Evolutionary conservation across 129 eudicot species (phyloP).

Genomic region (Tanacetum coccineum): DNA sequence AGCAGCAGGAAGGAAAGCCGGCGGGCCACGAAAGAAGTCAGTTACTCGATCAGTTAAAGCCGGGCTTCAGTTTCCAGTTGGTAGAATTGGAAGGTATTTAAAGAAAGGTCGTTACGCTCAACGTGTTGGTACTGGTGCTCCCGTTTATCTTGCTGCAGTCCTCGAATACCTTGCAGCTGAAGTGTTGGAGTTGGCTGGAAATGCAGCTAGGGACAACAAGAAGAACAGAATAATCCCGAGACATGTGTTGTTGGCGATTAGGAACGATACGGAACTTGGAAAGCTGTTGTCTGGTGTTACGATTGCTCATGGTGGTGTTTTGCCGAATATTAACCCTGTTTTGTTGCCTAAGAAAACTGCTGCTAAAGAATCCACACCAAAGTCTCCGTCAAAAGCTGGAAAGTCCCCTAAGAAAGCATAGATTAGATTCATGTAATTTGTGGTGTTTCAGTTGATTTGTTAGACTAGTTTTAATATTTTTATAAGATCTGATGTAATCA

Average conservation of each 20-base stretch:
- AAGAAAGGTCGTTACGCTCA: slow-evolving; percentile 62
- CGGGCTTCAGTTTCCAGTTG: slow-evolving; percentile 68
- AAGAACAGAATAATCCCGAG: slow-evolving; percentile 28
- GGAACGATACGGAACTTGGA: slow-evolving; percentile 32
- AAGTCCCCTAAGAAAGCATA: no score
- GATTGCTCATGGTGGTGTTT: slow-evolving; percentile 32
- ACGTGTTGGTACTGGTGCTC: slow-evolving; percentile 69
- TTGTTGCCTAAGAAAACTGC: no score
- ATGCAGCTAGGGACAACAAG: slow-evolving; percentile 35
- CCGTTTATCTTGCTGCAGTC: slow-evolving; percentile 66
- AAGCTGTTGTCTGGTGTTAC: slow-evolving; percentile 32
- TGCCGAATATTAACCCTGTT: slow-evolving; percentile 29
- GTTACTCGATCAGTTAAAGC: slow-evolving; percentile 56
- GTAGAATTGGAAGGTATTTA: slow-evolving; percentile 57
- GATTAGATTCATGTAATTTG: no score
- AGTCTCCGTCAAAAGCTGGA: no score
- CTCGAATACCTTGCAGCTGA: slow-evolving; percentile 72
- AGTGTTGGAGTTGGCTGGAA: slow-evolving; percentile 30
- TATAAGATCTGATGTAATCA: no score
- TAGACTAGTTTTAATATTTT: no score
- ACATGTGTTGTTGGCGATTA: slow-evolving; percentile 25
- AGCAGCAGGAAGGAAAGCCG: slow-evolving; percentile 56
- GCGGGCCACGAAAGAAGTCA: slow-evolving; percentile 61
- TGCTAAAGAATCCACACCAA: no score
- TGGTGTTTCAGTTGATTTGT: no score